Conservation (phyloP, 192 early-diverging fungal species). For the Ambispora gerdemannii region DNA sequence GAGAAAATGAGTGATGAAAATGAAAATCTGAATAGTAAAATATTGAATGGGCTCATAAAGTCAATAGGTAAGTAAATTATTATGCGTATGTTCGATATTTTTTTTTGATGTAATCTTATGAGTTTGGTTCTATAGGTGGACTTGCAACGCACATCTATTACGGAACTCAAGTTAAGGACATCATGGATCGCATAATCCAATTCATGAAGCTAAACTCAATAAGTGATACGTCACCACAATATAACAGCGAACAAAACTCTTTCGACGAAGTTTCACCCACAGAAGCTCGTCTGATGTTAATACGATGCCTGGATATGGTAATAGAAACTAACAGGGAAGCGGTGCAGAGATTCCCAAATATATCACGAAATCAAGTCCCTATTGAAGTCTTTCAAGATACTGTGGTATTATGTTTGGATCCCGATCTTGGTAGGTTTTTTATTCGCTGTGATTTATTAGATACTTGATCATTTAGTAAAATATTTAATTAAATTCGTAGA, state of each 20-base stretch:
- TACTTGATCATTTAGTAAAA: not conserved
- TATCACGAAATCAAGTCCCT: conserved; percentile 35
- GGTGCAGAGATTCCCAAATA: conserved; percentile 34
- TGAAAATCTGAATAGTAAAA: conserved; percentile 21
- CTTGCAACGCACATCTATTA: conserved; percentile 57
- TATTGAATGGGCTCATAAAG: too few species aligned
- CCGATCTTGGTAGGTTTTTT: conserved; percentile 22
- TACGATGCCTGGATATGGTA: conserved; percentile 48
- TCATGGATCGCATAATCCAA: conserved; percentile 49
- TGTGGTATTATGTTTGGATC: conserved; percentile 37
- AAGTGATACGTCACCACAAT: conserved; percentile 19
- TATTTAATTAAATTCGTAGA: conserved; percentile 29
- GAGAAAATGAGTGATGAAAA: conserved; percentile 25
- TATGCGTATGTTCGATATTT: not conserved
- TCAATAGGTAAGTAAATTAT: too few species aligned
- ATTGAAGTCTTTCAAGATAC: conserved; percentile 40
- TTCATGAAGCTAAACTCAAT: conserved; percentile 41
- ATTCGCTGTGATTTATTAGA: not conserved
- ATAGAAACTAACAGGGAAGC: conserved; percentile 41
- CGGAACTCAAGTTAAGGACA: conserved; percentile 53
- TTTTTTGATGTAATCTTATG: too few species aligned
- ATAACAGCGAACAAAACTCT: not conserved
- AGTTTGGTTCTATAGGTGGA: conserved; percentile 38
- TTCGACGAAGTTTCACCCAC: conserved; percentile 44
- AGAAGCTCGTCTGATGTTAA: conserved; percentile 39